Percentiles rank a stretch among this genome's conserved stretches.
Conservation (phyloP, 192 early-diverging fungal species). For the Linnemannia zychae region DNA sequence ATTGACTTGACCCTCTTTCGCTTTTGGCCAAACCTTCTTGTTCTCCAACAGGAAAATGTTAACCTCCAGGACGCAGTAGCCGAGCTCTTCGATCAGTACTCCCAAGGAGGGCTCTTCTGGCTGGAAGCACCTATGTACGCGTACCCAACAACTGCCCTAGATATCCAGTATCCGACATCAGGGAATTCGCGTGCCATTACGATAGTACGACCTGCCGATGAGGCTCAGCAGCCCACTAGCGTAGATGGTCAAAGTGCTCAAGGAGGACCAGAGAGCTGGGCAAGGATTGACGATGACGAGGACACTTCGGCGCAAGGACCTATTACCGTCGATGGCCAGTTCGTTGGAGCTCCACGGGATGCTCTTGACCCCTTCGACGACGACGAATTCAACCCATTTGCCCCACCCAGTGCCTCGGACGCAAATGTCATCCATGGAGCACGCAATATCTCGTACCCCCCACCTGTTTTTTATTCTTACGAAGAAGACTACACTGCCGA, state of each 20-base stretch:
- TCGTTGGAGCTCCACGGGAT: slow-evolving; percentile 12
- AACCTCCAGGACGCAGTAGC: slow-evolving; percentile 48
- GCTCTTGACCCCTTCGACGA: slow-evolving; percentile 48
- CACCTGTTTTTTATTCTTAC: slow-evolving; percentile 34
- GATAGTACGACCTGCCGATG: slow-evolving; percentile 24
- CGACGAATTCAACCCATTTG: slow-evolving; percentile 57
- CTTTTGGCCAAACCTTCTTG: not conserved
- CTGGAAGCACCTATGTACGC: slow-evolving; percentile 36
- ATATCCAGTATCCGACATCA: slow-evolving; percentile 19
- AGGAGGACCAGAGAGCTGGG: slow-evolving; percentile 20
- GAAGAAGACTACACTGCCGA: not conserved
- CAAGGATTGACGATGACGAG: slow-evolving; percentile 47
- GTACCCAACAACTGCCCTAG: slow-evolving; percentile 3
- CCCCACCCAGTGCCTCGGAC: slow-evolving; percentile 50
- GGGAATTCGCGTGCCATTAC: slow-evolving; percentile 22
- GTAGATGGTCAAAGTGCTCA: not conserved
- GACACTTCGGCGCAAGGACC: not conserved
- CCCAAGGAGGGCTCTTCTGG: slow-evolving; percentile 37
- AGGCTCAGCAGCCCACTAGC: not conserved
- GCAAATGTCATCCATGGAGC: slow-evolving; percentile 24
- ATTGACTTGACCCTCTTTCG: not conserved
- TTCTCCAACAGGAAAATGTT: slow-evolving; percentile 30
- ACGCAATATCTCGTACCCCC: slow-evolving; percentile 36
- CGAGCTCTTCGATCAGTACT: slow-evolving; percentile 44
- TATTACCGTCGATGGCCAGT: not conserved